Percentiles rank a stretch among this genome's conserved stretches.
phyloP scores from a whole-genome alignment of 257 asterid species.

The Nicotiana sylvestris region DNA sequence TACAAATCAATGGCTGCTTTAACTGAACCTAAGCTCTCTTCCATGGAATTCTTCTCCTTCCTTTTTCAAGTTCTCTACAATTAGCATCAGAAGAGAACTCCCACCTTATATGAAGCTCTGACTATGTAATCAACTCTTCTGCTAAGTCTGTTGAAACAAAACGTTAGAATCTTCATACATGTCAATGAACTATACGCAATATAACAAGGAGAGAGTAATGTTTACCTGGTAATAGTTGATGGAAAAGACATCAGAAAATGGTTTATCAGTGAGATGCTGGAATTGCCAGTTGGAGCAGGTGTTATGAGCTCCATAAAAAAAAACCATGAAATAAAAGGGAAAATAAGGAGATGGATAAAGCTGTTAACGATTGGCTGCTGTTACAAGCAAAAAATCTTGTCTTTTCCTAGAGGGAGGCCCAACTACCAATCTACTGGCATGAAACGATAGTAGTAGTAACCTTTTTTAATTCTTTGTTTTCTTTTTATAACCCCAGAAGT shows the following conservation, averaged over 20 bases:
- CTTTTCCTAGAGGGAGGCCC: slow-evolving; percentile 6
- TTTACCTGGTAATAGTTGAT: background rate
- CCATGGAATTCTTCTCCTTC: slow-evolving; percentile 23
- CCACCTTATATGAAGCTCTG: background rate
- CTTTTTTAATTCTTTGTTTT: background rate
- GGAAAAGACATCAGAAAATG: background rate
- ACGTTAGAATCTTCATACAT: background rate
- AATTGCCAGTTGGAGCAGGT: slow-evolving; percentile 11
- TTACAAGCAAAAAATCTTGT: slow-evolving; percentile 47
- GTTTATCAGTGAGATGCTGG: background rate
- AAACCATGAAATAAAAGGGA: background rate
- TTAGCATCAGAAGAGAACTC: background rate
- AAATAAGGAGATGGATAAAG: slow-evolving; percentile 21
- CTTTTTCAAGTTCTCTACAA: slow-evolving; percentile 14
- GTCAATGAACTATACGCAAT: background rate
- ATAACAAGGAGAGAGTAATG: background rate
- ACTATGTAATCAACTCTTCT: background rate
- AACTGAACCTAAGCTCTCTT: slow-evolving; percentile 33
- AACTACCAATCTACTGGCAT: background rate
- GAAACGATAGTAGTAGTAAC: background rate
- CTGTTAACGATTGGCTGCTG: slow-evolving; percentile 46
- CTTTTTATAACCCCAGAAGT: background rate
- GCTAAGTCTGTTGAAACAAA: background rate
- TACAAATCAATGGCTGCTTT: slow-evolving; percentile 40
- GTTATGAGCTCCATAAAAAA: background rate